Conservation (phyloP, 163 green algal species). For the Scenedesmus sp. region DNA sequence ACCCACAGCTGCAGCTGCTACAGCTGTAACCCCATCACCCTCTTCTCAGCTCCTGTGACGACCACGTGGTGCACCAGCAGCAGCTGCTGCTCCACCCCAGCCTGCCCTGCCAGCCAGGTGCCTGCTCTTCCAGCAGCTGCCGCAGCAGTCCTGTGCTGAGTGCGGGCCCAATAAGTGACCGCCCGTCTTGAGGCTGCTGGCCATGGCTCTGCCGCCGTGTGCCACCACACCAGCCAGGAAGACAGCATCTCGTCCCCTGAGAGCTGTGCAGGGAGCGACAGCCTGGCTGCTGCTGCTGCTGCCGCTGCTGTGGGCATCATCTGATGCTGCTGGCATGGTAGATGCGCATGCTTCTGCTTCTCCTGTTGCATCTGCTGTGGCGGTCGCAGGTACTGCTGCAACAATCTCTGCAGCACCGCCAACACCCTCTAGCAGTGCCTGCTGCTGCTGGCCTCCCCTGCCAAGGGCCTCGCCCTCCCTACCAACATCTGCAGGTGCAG, state of each 20-base stretch:
- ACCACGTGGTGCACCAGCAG: no score
- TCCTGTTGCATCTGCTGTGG: no score
- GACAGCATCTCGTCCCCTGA: background rate
- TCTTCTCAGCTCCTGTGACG: background rate
- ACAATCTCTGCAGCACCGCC: no score
- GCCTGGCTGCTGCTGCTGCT: background rate
- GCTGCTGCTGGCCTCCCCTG: background rate
- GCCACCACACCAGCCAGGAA: background rate
- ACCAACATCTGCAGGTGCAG: background rate
- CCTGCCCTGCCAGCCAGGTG: background rate
- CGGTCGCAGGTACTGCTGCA: background rate
- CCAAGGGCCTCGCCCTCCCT: background rate
- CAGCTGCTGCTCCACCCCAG: background rate
- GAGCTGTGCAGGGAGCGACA: background rate
- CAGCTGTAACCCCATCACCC: no score
- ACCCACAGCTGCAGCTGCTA: no score
- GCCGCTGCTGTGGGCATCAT: background rate
- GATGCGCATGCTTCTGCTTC: no score
- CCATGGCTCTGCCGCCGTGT: background rate
- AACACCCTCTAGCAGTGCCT: background rate
- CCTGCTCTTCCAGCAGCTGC: constrained; percentile 1
- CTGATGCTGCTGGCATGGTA: background rate
- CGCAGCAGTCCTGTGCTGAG: background rate
- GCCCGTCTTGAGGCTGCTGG: background rate
- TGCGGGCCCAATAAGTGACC: background rate